These are phyloP conservation scores for Trypanosoma congolense DNA, from an alignment of 208 protist genomes.

Conservation along the genomic window DNA sequence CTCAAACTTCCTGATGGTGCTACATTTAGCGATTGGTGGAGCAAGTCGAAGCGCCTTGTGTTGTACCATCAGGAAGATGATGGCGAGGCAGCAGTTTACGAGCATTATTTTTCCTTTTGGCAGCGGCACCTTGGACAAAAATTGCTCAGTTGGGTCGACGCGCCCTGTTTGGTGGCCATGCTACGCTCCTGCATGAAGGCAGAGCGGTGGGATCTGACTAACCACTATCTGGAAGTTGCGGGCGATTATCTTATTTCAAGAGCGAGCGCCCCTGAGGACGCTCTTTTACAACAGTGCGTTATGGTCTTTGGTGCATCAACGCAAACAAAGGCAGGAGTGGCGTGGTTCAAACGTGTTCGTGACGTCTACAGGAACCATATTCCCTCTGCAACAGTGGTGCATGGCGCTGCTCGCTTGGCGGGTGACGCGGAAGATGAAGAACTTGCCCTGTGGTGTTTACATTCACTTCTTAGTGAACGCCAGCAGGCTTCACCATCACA, in stretches of 20 bases:
- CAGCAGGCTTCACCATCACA: constrained; percentile 36
- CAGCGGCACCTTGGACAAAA: constrained; percentile 11
- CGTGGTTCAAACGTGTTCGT: constrained; percentile 22
- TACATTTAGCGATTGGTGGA: constrained; percentile 24
- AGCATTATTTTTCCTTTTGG: constrained; percentile 21
- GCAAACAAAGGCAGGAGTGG: constrained; percentile 10
- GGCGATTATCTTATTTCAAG: constrained; percentile 8
- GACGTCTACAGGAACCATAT: constrained; percentile 16
- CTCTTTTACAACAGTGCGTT: constrained; percentile 22
- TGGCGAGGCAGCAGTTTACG: constrained; percentile 25
- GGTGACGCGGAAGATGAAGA: constrained; percentile 17
- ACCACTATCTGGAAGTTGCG: constrained; percentile 16
- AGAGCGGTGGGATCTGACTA: constrained; percentile 26
- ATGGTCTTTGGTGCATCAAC: constrained; percentile 21
- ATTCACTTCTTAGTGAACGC: constrained; percentile 20
- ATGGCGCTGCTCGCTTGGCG: constrained; percentile 20
- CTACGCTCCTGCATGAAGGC: constrained; percentile 22
- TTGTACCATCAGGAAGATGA: constrained; percentile 18
- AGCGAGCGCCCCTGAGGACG: constrained; percentile 19
- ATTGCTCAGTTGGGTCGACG: constrained; percentile 19
- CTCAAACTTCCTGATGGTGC: constrained; percentile 16
- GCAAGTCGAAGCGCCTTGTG: constrained; percentile 22
- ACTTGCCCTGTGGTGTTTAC: constrained; percentile 34
- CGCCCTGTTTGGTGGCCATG: constrained; percentile 18
- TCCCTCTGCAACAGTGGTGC: constrained; percentile 22